Conservation (phyloP, 163 green algal species). For the Volvox carteri region DNA sequence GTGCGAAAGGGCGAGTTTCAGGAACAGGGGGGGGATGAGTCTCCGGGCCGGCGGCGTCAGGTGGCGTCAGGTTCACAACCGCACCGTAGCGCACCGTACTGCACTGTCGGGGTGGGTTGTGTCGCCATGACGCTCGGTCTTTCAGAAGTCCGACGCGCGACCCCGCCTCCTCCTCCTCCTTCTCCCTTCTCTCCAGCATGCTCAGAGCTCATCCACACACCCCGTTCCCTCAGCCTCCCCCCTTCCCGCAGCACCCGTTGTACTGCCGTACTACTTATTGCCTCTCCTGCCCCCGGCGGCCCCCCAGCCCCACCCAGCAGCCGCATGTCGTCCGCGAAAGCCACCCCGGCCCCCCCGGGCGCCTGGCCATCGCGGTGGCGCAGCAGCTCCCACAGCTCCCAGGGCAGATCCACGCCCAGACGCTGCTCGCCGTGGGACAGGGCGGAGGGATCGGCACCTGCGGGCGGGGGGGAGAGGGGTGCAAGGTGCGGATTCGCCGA, state of each 20-base stretch:
- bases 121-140: too few relatives aligned
- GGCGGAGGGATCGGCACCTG: conserved; percentile 7
- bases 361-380: conserved; percentile 37
- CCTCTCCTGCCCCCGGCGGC: neutral
- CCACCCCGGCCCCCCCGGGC: neutral
- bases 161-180: too few relatives aligned
- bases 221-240: too few relatives aligned
- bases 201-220: too few relatives aligned
- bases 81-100: too few relatives aligned
- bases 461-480: neutral
- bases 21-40: too few relatives aligned
- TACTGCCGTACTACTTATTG: too few relatives aligned
- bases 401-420: conserved; percentile 5
- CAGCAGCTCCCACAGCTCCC: conserved; percentile 49
- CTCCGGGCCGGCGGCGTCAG: too few relatives aligned
- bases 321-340: conserved; percentile 37
- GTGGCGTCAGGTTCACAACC: too few relatives aligned
- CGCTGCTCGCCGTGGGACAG: neutral
- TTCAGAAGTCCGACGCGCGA: too few relatives aligned
- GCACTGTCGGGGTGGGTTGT: too few relatives aligned
- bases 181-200: too few relatives aligned
- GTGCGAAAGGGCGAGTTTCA: neutral
- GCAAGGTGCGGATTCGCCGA: neutral
- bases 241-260: neutral
- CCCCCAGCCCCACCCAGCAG: conserved; percentile 45